A percentile compares a stretch with the other conserved stretches of the same genome.
Conservation (phyloP, 2,329 filamentous ascomycete species). For the Sphaerulina vaccinii region DNA sequence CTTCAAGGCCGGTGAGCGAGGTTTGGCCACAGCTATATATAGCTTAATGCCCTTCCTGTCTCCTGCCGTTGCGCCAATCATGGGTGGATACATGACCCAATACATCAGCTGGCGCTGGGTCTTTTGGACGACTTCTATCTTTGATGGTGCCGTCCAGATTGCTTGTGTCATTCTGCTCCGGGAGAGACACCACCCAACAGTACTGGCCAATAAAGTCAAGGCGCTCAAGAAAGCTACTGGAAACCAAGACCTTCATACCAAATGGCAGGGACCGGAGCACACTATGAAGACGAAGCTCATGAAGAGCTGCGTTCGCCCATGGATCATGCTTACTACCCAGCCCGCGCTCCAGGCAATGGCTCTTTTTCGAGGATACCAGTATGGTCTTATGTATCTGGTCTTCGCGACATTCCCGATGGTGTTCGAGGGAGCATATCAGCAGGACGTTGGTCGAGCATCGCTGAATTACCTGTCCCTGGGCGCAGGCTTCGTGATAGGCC, state of each 20-base stretch:
- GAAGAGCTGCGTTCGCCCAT: slow-evolving; percentile 28
- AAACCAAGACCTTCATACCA: slow-evolving; percentile 26
- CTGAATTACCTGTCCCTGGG: slow-evolving; percentile 31
- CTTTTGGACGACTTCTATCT: slow-evolving; percentile 80
- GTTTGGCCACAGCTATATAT: slow-evolving; percentile 35
- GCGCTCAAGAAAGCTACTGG: slow-evolving; percentile 46
- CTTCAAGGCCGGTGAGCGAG: slow-evolving; percentile 34
- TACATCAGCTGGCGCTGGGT: slow-evolving; percentile 73
- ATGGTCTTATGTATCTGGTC: slow-evolving; percentile 32
- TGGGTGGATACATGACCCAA: slow-evolving; percentile 62
- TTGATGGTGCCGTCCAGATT: slow-evolving; percentile 66
- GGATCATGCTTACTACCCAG: slow-evolving; percentile 31
- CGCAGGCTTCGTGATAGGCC: slow-evolving; percentile 54
- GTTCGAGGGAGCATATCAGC: slow-evolving; percentile 28
- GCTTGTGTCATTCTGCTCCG: slow-evolving; percentile 65
- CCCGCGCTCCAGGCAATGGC: slow-evolving; percentile 29
- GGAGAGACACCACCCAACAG: slow-evolving; percentile 64
- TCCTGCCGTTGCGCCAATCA: slow-evolving; percentile 54
- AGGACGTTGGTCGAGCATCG: slow-evolving; percentile 25
- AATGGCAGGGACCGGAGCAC: slow-evolving; percentile 27
- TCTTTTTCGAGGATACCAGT: slow-evolving; percentile 28
- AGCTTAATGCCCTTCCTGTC: slow-evolving; percentile 33
- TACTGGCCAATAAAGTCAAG: slow-evolving; percentile 57
- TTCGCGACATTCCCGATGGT: slow-evolving; percentile 28
- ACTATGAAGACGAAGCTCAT: slow-evolving; percentile 27